phyloP scores from a whole-genome alignment of 768 basidiomycete species.

The Hirschioporus abietinus region DNA sequence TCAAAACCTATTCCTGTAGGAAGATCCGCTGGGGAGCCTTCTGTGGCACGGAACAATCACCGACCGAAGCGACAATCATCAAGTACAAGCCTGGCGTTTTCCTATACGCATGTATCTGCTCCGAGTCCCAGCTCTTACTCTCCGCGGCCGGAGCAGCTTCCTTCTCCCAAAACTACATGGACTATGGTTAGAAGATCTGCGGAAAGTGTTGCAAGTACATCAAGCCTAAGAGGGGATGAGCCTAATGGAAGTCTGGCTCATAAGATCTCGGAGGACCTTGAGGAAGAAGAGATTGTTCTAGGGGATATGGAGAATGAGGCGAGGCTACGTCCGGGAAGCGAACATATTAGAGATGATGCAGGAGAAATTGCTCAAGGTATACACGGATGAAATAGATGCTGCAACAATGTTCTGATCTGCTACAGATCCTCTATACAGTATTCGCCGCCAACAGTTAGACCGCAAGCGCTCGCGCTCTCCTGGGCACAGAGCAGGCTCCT shows the following conservation, averaged over 20 bases:
- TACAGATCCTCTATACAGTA: constrained; percentile 55
- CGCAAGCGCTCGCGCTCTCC: constrained; percentile 18
- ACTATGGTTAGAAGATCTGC: constrained; percentile 59
- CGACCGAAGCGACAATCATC: constrained; percentile 43
- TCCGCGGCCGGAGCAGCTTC: constrained; percentile 39
- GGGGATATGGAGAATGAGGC: constrained; percentile 67
- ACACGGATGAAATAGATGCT: constrained; percentile 11
- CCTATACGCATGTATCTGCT: constrained; percentile 73
- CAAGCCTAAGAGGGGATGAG: background rate
- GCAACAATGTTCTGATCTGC: constrained; percentile 25
- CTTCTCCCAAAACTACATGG: constrained; percentile 60
- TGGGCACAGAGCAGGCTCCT: constrained; percentile 34
- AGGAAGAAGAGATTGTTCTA: constrained; percentile 72
- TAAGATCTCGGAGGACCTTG: constrained; percentile 48
- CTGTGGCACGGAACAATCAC: constrained; percentile 15
- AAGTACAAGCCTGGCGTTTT: constrained; percentile 67
- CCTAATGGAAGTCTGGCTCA: background rate
- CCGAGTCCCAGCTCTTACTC: constrained; percentile 77
- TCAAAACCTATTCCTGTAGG: constrained; percentile 3
- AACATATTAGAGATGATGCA: constrained; percentile 54
- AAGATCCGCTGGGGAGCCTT: constrained; percentile 2
- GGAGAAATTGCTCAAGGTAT: constrained; percentile 76
- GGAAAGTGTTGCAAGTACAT: constrained; percentile 9
- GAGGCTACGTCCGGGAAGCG: constrained; percentile 10
- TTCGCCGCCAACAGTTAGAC: constrained; percentile 34